Conservation (phyloP, 805 yeast genomes). For the Saccharomycopsis babjevae region DNA sequence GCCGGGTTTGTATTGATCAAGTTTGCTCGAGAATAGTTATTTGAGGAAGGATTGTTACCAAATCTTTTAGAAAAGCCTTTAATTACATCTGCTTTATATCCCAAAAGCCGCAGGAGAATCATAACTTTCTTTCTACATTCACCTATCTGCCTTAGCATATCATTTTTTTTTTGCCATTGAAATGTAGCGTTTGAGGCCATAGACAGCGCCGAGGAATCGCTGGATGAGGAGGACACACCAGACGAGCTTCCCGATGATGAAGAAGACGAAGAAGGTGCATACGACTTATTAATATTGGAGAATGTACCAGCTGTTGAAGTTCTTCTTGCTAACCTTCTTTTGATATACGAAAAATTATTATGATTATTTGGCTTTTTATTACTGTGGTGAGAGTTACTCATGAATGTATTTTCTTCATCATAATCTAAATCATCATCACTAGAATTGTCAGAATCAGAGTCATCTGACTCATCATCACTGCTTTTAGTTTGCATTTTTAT, state of each 20-base stretch:
- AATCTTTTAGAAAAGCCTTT: slow-evolving; percentile 90
- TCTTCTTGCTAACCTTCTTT: not conserved
- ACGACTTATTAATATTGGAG: not conserved
- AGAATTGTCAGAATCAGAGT: slow-evolving; percentile 6
- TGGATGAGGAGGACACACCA: not conserved
- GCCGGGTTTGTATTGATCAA: not conserved
- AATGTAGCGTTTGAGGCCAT: slow-evolving; percentile 33
- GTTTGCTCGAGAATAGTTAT: not conserved
- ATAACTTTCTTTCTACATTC: slow-evolving; percentile 91
- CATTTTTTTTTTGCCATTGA: slow-evolving; percentile 88
- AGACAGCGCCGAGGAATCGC: slow-evolving; percentile 16
- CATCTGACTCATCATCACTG: slow-evolving; percentile 17
- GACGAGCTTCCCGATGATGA: slow-evolving; percentile 14
- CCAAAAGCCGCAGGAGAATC: slow-evolving; percentile 75
- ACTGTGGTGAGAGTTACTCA: slow-evolving; percentile 3
- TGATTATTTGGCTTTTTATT: not conserved
- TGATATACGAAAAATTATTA: not conserved
- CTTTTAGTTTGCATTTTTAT: slow-evolving; percentile 24
- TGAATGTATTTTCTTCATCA: not conserved
- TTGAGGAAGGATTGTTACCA: slow-evolving; percentile 53
- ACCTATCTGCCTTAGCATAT: slow-evolving; percentile 89
- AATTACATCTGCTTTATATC: slow-evolving; percentile 92
- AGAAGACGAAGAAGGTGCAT: not conserved
- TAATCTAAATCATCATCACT: not conserved
- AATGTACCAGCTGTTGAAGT: not conserved